These are phyloP conservation scores for Plenodomus lindquistii DNA, from an alignment of 2,329 filamentous ascomycete species.

Conservation along the genomic window DNA sequence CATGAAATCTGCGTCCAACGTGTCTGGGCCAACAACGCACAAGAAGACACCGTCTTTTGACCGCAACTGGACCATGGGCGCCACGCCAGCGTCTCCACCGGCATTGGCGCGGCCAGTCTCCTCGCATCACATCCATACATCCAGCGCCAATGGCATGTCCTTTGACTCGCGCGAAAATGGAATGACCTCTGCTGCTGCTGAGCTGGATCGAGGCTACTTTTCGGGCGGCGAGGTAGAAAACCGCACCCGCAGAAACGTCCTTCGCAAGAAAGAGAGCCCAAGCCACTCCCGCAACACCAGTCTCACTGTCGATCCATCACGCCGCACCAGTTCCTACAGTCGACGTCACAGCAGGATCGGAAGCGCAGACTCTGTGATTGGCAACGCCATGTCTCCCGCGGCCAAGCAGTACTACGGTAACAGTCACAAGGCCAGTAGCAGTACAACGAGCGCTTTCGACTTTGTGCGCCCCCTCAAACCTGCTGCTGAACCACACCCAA, in stretches of 20 bases:
- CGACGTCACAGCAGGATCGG: slow-evolving; percentile 74
- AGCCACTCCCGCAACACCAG: slow-evolving; percentile 73
- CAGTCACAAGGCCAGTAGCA: slow-evolving; percentile 38
- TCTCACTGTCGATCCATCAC: slow-evolving; percentile 61
- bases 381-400: slow-evolving; percentile 61
- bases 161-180: slow-evolving; percentile 33
- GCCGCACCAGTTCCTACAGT: slow-evolving; percentile 64
- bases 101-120: slow-evolving; percentile 38
- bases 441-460: slow-evolving; percentile 54
- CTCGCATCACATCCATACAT: slow-evolving; percentile 36
- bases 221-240: slow-evolving; percentile 84
- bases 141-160: slow-evolving; percentile 34
- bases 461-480: slow-evolving; percentile 46
- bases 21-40: slow-evolving; percentile 44
- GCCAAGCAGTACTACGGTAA: slow-evolving; percentile 71
- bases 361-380: slow-evolving; percentile 75
- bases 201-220: slow-evolving; percentile 89
- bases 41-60: slow-evolving; percentile 64
- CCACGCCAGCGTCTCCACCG: slow-evolving; percentile 34
- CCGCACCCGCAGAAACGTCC: slow-evolving; percentile 70
- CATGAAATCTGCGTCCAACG: slow-evolving; percentile 23
- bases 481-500: slow-evolving; percentile 53
- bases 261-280: slow-evolving; percentile 71
- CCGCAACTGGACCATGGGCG: slow-evolving; percentile 60
- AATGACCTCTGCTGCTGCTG: slow-evolving; percentile 46